A percentile compares a stretch with the other conserved stretches of the same genome.
Conservation (phyloP, 805 yeast genomes). For the Saccharomycopsis synnaedendra region DNA sequence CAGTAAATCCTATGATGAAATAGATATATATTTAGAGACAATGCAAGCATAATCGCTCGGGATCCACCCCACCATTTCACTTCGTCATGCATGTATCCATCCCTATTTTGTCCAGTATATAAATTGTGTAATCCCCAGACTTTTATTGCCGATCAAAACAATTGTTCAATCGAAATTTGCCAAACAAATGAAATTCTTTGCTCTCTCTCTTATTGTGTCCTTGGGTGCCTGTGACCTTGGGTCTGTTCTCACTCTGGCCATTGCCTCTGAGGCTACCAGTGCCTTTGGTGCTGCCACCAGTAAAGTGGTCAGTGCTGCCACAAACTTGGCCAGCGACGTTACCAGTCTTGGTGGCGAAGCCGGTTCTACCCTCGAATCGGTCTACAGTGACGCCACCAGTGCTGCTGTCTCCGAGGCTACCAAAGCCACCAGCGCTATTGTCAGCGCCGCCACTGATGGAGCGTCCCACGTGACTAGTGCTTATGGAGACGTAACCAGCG, state of each 20-base stretch:
- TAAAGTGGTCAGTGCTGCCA: constrained; percentile 7
- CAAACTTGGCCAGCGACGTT: constrained; percentile 2
- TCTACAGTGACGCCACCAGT: constrained; percentile 5
- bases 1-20: not conserved
- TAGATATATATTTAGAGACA: not conserved
- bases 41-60: not conserved
- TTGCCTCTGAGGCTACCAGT: constrained; percentile 4
- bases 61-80: not conserved
- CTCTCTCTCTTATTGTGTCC: not conserved
- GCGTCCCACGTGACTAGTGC: not conserved
- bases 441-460: constrained; percentile 1
- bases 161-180: not conserved
- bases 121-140: not conserved
- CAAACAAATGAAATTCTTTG: constrained; percentile 4
- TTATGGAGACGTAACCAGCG: not conserved
- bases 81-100: not conserved
- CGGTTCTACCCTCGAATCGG: not conserved
- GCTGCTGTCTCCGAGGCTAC: constrained; percentile 2
- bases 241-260: not conserved
- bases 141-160: not conserved
- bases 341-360: constrained; percentile 2
- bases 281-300: constrained; percentile 7
- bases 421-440: constrained; percentile 5
- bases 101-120: not conserved
- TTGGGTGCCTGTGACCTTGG: constrained; percentile 5